These are phyloP conservation scores for Acanthamoeba lenticulata DNA, from an alignment of 208 protist species.

Conservation along the genomic window DNA sequence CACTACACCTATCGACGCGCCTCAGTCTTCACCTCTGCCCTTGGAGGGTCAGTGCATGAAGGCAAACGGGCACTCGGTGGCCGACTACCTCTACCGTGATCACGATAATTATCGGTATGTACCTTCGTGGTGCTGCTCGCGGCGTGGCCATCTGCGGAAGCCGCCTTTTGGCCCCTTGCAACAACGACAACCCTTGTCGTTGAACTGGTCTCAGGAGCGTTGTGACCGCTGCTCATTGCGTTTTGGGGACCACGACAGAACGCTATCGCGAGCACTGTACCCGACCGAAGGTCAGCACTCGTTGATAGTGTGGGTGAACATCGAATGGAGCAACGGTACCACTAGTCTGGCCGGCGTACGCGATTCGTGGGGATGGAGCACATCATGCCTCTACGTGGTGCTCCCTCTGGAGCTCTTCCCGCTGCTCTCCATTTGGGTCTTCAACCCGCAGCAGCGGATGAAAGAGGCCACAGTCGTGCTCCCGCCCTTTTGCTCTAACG, in stretches of 20 bases:
- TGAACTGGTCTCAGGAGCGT: not conserved
- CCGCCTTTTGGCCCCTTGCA: no score
- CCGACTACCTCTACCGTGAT: not conserved
- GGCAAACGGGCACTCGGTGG: not conserved
- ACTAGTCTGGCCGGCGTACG: not conserved
- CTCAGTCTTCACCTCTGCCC: no score
- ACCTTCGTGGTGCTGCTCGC: not conserved
- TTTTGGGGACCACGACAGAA: not conserved
- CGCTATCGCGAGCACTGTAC: not conserved
- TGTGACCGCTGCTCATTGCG: not conserved
- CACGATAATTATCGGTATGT: not conserved
- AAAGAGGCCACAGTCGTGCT: not conserved
- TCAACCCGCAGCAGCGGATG: conserved; percentile 29
- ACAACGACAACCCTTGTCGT: no score
- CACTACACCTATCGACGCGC: no score
- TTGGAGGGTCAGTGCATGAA: not conserved
- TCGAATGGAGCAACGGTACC: not conserved
- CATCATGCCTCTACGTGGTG: conserved; percentile 14
- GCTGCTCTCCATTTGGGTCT: conserved; percentile 29
- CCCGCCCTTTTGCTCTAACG: not conserved
- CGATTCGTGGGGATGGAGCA: not conserved
- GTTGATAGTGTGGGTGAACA: not conserved
- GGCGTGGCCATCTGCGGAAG: no score
- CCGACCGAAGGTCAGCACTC: not conserved
- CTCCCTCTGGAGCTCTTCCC: conserved; percentile 15